Conservation (phyloP, 352 stramenopile species). For the Hyaloperonospora brassicae region DNA sequence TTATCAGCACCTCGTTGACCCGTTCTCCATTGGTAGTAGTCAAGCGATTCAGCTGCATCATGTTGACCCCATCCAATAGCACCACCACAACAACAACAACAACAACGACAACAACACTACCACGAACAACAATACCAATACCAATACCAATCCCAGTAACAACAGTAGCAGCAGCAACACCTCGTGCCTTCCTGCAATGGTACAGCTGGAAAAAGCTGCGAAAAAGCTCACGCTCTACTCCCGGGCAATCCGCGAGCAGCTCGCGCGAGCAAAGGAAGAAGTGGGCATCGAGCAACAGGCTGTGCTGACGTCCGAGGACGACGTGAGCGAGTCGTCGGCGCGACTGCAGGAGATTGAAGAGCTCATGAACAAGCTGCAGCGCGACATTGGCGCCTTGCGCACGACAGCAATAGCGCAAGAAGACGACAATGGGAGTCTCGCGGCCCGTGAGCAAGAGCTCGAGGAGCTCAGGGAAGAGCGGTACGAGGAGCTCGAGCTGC, state of each 20-base stretch:
- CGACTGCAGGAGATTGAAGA: slow-evolving; percentile 61
- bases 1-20: too few relatives aligned
- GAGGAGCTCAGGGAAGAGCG: slow-evolving; percentile 54
- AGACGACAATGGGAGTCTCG: slow-evolving; percentile 29
- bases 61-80: slow-evolving; percentile 25
- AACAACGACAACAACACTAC: slow-evolving; percentile 4
- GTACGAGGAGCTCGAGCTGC: slow-evolving; percentile 48
- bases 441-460: slow-evolving; percentile 33
- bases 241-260: slow-evolving; percentile 33
- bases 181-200: slow-evolving; percentile 11
- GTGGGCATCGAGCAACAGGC: slow-evolving; percentile 29
- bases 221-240: slow-evolving; percentile 43
- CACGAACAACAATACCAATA: slow-evolving; percentile 10
- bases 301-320: slow-evolving; percentile 38
- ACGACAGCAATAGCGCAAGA: slow-evolving; percentile 18
- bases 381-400: slow-evolving; percentile 33
- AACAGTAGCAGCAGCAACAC: not conserved
- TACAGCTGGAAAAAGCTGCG: slow-evolving; percentile 41
- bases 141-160: not conserved
- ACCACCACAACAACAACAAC: too few relatives aligned
- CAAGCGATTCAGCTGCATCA: not conserved
- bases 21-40: too few relatives aligned
- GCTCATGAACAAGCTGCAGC: slow-evolving; percentile 42
- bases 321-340: slow-evolving; percentile 42
- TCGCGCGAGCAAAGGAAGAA: slow-evolving; percentile 30